phyloP scores from a whole-genome alignment of 306 rosid genomes.

The Trifolium subterraneum region DNA sequence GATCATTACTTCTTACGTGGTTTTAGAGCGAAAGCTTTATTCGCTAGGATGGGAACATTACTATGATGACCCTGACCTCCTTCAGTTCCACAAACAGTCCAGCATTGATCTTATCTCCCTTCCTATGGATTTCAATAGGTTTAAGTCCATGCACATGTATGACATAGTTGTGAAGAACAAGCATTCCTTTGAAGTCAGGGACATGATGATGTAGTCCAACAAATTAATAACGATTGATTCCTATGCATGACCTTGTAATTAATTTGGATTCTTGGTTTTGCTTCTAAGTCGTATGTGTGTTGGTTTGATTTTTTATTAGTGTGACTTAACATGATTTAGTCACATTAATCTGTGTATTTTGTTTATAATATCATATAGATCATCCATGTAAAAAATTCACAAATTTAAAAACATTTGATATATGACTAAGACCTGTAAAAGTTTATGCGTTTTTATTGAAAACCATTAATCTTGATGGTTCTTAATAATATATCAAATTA shows the following conservation, averaged over 20 bases:
- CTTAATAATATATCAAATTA: too few relatives aligned
- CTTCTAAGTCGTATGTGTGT: conserved; percentile 23
- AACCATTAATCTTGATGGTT: too few relatives aligned
- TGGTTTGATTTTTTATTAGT: conserved; percentile 19
- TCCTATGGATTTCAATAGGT: conserved; percentile 75
- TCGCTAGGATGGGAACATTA: conserved; percentile 91
- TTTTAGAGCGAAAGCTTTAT: conserved; percentile 60
- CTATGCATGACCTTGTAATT: not conserved
- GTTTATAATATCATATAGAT: too few relatives aligned
- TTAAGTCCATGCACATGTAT: conserved; percentile 94
- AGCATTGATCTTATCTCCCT: conserved; percentile 89
- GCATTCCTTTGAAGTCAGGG: conserved; percentile 75
- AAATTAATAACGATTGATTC: not conserved
- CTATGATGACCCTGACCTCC: conserved; percentile 83
- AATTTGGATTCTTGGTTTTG: not conserved
- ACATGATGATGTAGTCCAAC: conserved; percentile 46
- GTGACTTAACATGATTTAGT: conserved; percentile 14
- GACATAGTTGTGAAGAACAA: conserved; percentile 95
- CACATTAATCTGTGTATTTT: conserved; percentile 19
- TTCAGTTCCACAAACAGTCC: conserved; percentile 84
- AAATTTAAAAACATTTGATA: too few relatives aligned
- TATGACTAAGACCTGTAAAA: too few relatives aligned
- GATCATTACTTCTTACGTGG: conserved; percentile 63
- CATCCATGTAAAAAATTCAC: too few relatives aligned
- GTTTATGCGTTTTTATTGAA: too few relatives aligned